Conservation (phyloP, 78 protist genomes). For the Dictyostelium purpureum region DNA sequence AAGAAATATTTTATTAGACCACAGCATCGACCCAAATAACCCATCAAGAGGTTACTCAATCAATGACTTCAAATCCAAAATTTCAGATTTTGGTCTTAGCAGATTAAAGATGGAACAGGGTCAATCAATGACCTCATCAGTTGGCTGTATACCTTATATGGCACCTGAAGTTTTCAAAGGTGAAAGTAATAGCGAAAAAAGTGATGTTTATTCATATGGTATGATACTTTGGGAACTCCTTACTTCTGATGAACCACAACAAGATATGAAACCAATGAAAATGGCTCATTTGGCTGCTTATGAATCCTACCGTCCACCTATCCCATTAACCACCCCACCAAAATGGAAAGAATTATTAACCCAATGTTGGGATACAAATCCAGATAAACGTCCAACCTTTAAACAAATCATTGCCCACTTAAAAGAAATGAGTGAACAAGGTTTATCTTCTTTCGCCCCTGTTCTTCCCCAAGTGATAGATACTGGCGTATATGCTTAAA, state of each 20-base stretch:
- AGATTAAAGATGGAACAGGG: slow-evolving; percentile 68
- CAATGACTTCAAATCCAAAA: slow-evolving; percentile 60
- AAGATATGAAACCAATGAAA: slow-evolving; percentile 63
- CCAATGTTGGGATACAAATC: slow-evolving; percentile 70
- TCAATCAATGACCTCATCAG: slow-evolving; percentile 18
- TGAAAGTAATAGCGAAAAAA: slow-evolving; percentile 72
- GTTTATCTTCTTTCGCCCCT: slow-evolving; percentile 59
- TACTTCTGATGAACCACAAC: slow-evolving; percentile 80
- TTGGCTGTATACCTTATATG: slow-evolving; percentile 79
- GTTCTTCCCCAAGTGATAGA: slow-evolving; percentile 24
- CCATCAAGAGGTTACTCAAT: slow-evolving; percentile 17
- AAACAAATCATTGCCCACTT: slow-evolving; percentile 53
- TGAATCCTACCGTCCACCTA: slow-evolving; percentile 63
- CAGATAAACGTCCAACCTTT: slow-evolving; percentile 70
- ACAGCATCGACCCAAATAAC: slow-evolving; percentile 2
- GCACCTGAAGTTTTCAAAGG: slow-evolving; percentile 83
- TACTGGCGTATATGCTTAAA: slow-evolving; percentile 65
- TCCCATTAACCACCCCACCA: slow-evolving; percentile 39
- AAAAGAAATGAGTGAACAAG: slow-evolving; percentile 51
- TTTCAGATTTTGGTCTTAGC: slow-evolving; percentile 83
- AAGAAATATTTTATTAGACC: slow-evolving; percentile 76
- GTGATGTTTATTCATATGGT: slow-evolving; percentile 75
- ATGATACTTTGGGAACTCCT: slow-evolving; percentile 69
- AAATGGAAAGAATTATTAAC: slow-evolving; percentile 64
- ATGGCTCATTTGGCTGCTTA: slow-evolving; percentile 71